These are phyloP conservation scores for Exophiala oligosperma DNA, from an alignment of 2,329 filamentous ascomycete genomes.

Conservation along the genomic window DNA sequence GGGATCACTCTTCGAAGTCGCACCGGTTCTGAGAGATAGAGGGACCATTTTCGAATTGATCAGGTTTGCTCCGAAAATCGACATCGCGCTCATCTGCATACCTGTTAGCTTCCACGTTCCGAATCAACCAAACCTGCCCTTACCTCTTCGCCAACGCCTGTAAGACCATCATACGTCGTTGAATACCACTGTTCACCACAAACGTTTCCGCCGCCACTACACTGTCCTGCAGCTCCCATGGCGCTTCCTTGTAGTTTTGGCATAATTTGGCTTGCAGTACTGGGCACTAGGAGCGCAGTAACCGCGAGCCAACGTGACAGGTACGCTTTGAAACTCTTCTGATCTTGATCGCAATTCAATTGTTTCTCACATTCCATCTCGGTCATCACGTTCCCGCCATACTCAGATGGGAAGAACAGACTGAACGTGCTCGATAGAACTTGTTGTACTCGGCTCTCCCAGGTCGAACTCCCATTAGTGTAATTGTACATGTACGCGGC, in stretches of 20 bases:
- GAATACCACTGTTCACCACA: slow-evolving; percentile 46
- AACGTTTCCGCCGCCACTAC: slow-evolving; percentile 49
- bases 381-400: slow-evolving; percentile 54
- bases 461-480: slow-evolving; percentile 47
- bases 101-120: slow-evolving; percentile 2
- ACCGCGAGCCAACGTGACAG: slow-evolving; percentile 60
- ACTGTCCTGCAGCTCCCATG: slow-evolving; percentile 54
- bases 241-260: slow-evolving; percentile 55
- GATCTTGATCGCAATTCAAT: slow-evolving; percentile 59
- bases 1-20: slow-evolving; percentile 48
- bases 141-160: slow-evolving; percentile 43
- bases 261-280: slow-evolving; percentile 51
- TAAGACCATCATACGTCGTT: slow-evolving; percentile 37
- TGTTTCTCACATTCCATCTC: slow-evolving; percentile 60
- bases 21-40: slow-evolving; percentile 57
- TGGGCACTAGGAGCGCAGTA: slow-evolving; percentile 59
- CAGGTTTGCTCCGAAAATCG: slow-evolving; percentile 63
- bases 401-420: slow-evolving; percentile 53
- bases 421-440: slow-evolving; percentile 55
- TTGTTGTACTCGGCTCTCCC: slow-evolving; percentile 51
- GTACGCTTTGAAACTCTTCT: slow-evolving; percentile 66
- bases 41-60: slow-evolving; percentile 48
- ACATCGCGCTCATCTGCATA: slow-evolving; percentile 60
- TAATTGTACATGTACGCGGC: slow-evolving; percentile 58
- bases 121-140: slow-evolving; percentile 12